phyloP scores from a whole-genome alignment of 2,329 filamentous ascomycete genomes.

The Phyllosticta citrichinensis region DNA sequence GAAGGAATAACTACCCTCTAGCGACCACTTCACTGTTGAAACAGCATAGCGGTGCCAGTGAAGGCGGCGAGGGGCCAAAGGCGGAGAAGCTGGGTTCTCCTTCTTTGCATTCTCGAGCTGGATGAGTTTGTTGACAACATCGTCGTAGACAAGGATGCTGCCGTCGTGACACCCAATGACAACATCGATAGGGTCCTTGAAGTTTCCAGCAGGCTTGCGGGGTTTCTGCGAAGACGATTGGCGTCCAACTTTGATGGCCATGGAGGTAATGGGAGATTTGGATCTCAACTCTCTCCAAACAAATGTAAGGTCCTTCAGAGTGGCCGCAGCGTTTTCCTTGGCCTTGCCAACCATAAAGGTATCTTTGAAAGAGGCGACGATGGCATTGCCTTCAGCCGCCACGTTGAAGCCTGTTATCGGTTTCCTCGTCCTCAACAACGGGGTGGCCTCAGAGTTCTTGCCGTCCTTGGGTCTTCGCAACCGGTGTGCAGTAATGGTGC shows the following conservation, averaged over 20 bases:
- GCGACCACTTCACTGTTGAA: slow-evolving; percentile 79
- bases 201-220: slow-evolving; percentile 19
- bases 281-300: slow-evolving; percentile 44
- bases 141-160: slow-evolving; percentile 70
- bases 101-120: slow-evolving; percentile 32
- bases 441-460: background rate
- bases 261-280: slow-evolving; percentile 49
- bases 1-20: slow-evolving; percentile 56
- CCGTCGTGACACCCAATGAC: slow-evolving; percentile 69
- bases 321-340: slow-evolving; percentile 22
- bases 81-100: slow-evolving; percentile 25
- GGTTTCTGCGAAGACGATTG: slow-evolving; percentile 48
- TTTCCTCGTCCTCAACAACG: slow-evolving; percentile 26
- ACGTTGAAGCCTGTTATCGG: slow-evolving; percentile 31
- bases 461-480: slow-evolving; percentile 7
- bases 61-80: slow-evolving; percentile 50
- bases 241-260: slow-evolving; percentile 21
- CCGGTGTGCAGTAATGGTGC: slow-evolving; percentile 7
- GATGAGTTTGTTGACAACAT: slow-evolving; percentile 52
- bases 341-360: slow-evolving; percentile 53
- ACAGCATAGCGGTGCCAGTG: slow-evolving; percentile 91
- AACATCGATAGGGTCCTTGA: slow-evolving; percentile 52
- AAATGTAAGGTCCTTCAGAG: slow-evolving; percentile 33
- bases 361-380: slow-evolving; percentile 46
- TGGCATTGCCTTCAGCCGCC: slow-evolving; percentile 45